A percentile compares a stretch with the other conserved stretches of the same genome.
These are phyloP conservation scores for Neostapfia colusana DNA, from an alignment of 176 grass and related monocot genomes.

Conservation along the genomic window DNA sequence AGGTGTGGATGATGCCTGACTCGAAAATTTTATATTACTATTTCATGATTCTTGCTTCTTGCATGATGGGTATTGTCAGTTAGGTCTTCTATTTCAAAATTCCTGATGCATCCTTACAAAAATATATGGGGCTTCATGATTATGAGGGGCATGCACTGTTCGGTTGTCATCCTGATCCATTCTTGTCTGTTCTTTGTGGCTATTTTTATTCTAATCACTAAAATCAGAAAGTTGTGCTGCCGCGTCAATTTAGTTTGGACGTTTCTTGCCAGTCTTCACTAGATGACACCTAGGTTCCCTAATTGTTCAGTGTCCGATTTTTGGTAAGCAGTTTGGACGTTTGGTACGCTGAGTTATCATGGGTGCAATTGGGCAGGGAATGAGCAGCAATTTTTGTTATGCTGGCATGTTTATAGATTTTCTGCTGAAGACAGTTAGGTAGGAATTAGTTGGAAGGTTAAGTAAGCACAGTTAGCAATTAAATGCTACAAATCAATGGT, in stretches of 20 bases:
- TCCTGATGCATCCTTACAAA: constrained; percentile 22
- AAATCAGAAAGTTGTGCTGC: constrained; percentile 25
- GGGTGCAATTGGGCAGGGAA: constrained; percentile 15
- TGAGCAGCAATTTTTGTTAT: constrained; percentile 31
- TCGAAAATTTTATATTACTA: background rate
- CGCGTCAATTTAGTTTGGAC: background rate
- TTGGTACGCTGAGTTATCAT: constrained; percentile 13
- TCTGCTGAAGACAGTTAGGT: constrained; percentile 47
- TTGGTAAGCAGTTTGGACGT: constrained; percentile 39
- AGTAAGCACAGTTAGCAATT: constrained; percentile 33
- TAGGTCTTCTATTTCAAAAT: constrained; percentile 32
- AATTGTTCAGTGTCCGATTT: constrained; percentile 16
- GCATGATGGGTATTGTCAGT: constrained; percentile 19
- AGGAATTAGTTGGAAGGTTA: constrained; percentile 56
- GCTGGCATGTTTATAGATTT: constrained; percentile 34
- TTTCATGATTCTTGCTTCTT: constrained; percentile 43
- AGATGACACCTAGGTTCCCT: constrained; percentile 8
- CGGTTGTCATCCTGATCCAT: constrained; percentile 1
- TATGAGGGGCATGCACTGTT: background rate
- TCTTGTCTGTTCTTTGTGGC: background rate
- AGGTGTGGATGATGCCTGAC: constrained; percentile 37
- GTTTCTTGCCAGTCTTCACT: constrained; percentile 10
- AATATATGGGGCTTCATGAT: constrained; percentile 30
- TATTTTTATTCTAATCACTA: constrained; percentile 1
- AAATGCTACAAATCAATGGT: constrained; percentile 43